Evolutionary conservation across 352 stramenopile species (phyloP).

Genomic region (Globisporangium emineosum): DNA sequence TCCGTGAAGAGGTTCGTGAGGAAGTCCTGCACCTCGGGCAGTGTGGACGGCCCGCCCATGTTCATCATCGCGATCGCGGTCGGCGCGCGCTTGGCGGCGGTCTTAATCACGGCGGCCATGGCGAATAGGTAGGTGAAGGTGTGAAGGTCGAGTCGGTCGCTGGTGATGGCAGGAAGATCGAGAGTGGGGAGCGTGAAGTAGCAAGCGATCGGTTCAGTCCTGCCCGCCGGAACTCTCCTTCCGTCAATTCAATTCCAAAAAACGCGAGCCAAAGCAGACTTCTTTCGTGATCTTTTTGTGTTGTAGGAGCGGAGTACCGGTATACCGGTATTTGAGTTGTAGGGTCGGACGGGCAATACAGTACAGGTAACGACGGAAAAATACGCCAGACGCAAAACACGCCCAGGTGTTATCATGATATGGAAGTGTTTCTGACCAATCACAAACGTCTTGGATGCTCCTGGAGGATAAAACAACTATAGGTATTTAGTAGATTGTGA

Average conservation of each 20-base stretch:
- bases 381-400: too few species aligned
- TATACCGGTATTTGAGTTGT: too few species aligned
- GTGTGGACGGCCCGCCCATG: conserved; percentile 95
- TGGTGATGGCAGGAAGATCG: neutral
- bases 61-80: conserved; percentile 94
- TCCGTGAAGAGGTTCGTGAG: conserved; percentile 99
- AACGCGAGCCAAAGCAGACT: neutral
- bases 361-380: too few species aligned
- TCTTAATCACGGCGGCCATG: conserved; percentile 25
- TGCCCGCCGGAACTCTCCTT: neutral
- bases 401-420: too few species aligned
- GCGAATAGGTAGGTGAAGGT: too few species aligned
- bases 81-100: conserved; percentile 33
- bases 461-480: too few species aligned
- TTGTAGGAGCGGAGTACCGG: too few species aligned
- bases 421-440: too few species aligned
- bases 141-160: neutral
- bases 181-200: neutral
- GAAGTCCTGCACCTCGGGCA: conserved; percentile 95
- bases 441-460: too few species aligned
- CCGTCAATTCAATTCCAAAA: neutral
- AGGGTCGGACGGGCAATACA: too few species aligned
- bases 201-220: neutral
- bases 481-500: too few species aligned
- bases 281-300: conserved; percentile 3